Evolutionary conservation across 345 rosid species (phyloP).

Genomic region (Corymbia maculata): DNA sequence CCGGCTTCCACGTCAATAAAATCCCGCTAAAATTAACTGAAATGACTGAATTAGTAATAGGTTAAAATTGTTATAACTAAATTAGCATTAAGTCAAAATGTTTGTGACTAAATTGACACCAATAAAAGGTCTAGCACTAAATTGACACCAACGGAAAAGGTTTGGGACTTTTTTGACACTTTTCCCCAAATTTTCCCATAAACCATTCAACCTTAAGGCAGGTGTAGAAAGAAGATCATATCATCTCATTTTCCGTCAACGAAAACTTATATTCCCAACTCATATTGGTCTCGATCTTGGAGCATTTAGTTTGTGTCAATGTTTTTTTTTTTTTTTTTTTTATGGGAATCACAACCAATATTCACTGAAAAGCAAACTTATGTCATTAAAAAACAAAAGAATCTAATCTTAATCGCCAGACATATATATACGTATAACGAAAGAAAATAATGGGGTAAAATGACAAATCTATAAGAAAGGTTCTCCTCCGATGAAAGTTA

Average conservation of each 20-base stretch:
- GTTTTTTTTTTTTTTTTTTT: neutral
- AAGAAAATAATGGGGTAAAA: neutral
- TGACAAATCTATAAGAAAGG: neutral
- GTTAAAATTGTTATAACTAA: no score
- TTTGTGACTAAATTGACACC: no score
- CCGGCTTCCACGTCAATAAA: no score
- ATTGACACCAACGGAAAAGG: no score
- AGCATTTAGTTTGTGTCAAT: neutral
- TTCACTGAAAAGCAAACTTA: neutral
- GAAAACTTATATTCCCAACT: neutral
- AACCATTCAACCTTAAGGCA: neutral
- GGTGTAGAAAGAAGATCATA: neutral
- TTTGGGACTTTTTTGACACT: no score
- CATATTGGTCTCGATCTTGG: neutral
- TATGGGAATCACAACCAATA: neutral
- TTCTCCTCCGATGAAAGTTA: neutral
- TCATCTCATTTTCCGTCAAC: neutral
- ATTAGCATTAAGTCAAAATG: no score
- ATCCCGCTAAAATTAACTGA: no score
- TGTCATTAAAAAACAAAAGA: neutral
- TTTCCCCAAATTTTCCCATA: accelerated
- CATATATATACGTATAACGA: neutral
- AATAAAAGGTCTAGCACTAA: no score
- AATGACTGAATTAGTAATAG: no score
- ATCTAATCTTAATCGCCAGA: neutral